These are phyloP conservation scores for Pyrrhoderma lamaoense DNA, from an alignment of 1,284 basidiomycete genomes.

Conservation along the genomic window DNA sequence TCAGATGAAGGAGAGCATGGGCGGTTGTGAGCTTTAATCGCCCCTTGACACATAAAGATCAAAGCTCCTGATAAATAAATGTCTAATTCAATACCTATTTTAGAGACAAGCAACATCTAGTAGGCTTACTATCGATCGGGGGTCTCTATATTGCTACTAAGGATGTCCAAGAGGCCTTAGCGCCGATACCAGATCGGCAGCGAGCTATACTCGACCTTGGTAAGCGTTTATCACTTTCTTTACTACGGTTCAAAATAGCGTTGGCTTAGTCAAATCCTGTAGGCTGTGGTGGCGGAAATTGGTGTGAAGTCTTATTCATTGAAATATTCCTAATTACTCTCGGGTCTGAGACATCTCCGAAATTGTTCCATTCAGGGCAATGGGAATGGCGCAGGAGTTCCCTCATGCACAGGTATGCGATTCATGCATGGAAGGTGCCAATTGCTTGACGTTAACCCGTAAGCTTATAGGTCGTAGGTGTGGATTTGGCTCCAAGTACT, in stretches of 20 bases:
- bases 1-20: conserved; percentile 18
- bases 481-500: conserved; percentile 18
- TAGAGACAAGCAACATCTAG: conserved; percentile 20
- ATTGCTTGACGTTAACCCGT: neutral
- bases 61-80: neutral
- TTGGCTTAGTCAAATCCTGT: neutral
- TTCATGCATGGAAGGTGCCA: neutral
- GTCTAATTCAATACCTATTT: no score
- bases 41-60: neutral
- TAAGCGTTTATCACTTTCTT: neutral
- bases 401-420: conserved; percentile 17
- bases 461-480: conserved; percentile 16
- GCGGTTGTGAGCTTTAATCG: conserved; percentile 13
- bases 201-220: conserved; percentile 20
- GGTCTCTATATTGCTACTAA: conserved; percentile 17
- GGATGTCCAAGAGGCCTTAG: conserved; percentile 18
- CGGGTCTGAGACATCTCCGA: neutral
- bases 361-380: conserved; percentile 14
- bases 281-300: conserved; percentile 18
- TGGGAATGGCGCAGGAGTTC: conserved; percentile 20
- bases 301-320: conserved; percentile 2
- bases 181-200: conserved; percentile 15
- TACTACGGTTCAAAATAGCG: neutral
- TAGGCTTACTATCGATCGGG: conserved; percentile 16
- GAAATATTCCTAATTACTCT: neutral